Evolutionary conservation across 805 yeast species (phyloP), one percentile per base, ranked within the genome.

Genomic region (Tetrapisispora pingtungensis): DNA sequence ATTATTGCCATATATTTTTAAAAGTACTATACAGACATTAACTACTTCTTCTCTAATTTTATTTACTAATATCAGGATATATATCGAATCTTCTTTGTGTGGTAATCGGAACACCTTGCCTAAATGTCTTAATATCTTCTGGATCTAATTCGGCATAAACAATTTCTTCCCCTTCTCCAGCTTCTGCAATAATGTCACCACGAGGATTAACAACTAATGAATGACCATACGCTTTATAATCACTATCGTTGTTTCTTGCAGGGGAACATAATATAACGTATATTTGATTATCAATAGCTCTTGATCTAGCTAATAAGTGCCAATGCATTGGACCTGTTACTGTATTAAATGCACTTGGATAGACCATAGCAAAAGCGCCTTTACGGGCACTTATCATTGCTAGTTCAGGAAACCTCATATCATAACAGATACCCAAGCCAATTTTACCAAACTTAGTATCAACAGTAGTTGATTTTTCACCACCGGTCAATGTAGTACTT

Each of bases 361-460:
- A 84, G 46, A 80, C 69, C 87, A 83, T 80, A 37, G 83, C 85
- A 61, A 82, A 81, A 0, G 87, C 72, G 48, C 77, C 77, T 50
- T 73, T 64, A 53, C 93, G 72, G 1, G 85, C 75, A n/a, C 85
- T 82, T 18, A 75, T 68, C 56, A 73, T 71, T 1, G 90, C 86
- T 46, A 82, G 67, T 57, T 84, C 94, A 1, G 93, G 93, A 64
- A 84, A 84, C 55, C 93, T 67, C 55, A 83, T 75, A 59, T 84
- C 94, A 56, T 84, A 84, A 59, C 93, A 84, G 46, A 84, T 82
- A n/a, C 90, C 95, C 35, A 85, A 69, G 0, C 97, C 97, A 28
- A 85, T 77, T 43, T 77, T 77, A 35, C 59, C 58, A 18, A 42
- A 49, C 10, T 52, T 49, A 7, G 58, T 51, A 26, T 49, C 48